Evolutionary conservation across 257 asterid species (phyloP), one percentile per base, ranked within the genome.

Genomic region (Fraxinus pennsylvanica): DNA sequence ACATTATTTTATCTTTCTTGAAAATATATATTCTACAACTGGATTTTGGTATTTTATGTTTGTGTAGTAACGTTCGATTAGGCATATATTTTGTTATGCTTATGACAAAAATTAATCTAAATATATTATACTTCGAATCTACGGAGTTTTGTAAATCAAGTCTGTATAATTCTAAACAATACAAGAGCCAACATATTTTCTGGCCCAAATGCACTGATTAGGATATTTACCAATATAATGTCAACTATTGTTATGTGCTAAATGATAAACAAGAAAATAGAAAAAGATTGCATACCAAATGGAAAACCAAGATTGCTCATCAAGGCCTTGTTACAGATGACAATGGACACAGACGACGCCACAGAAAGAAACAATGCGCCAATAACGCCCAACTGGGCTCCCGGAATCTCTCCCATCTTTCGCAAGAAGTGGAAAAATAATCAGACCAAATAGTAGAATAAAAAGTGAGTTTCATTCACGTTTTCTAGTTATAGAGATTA

Each of bases 291-390:
- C 75, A 79, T 87, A 93, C 97, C 97, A 78, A 93, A 93, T 47
- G 87, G 91, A 81, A 93, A 93, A 39, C 96, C 97, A 81, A 93
- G 97, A 87, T 93, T 91, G 74, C 92, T 91, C 97, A 93, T 93
- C 85, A 93, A 81, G 81, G 97, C 97, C 80, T 93, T 93, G 88
- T 93, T 93, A 87, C 96, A 92, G 79, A 93, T 91, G 79, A 93
- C 97, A 76, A 93, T 93, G 74, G 97, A 93, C 2, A 93, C 97
- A 1, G 97, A 93, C 43, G 97, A 93, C 72, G 97, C 97, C 80
- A 93, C 97, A 0, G 97, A 91, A 4, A 93, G 93, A 72, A 90
- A 88, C 66, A 93, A 61, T 54, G 97, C 97, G 25, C 97, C 93
- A 15, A 93, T 81, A 1, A 93, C 94, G 4, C 97, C 97, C 84